Evolutionary conservation across 2,329 filamentous ascomycete species (phyloP).

Genomic region (Fusarium sp.): DNA sequence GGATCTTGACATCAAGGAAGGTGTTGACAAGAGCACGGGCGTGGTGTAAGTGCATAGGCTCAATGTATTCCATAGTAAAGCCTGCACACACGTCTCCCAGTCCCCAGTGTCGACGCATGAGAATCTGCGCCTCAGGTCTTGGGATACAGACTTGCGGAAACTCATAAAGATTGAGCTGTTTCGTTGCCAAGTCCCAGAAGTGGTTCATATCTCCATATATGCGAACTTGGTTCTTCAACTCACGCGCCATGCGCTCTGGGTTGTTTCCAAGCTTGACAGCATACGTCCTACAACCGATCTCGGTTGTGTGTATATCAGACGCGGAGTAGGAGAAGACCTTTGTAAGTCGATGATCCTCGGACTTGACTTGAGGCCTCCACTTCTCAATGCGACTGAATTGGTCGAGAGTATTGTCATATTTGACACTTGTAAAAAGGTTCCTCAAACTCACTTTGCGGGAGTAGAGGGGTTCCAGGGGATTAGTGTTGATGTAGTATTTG

Average conservation of each 20-base stretch:
- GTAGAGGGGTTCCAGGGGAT: not conserved
- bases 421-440: not conserved
- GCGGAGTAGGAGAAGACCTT: not conserved
- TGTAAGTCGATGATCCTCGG: not conserved
- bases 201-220: not conserved
- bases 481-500: constrained; percentile 4
- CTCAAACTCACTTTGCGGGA: not conserved
- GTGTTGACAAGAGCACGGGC: not conserved
- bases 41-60: constrained; percentile 7
- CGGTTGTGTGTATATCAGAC: constrained; percentile 1
- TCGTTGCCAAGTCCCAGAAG: not conserved
- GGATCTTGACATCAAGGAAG: constrained; percentile 3
- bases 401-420: not conserved
- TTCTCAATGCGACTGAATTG: not conserved
- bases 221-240: constrained; percentile 2
- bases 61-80: constrained; percentile 13
- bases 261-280: constrained; percentile 10
- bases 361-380: not conserved
- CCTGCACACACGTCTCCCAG: not conserved
- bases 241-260: not conserved
- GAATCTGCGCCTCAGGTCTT: not conserved
- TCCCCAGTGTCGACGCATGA: not conserved
- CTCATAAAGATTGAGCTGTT: not conserved
- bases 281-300: not conserved
- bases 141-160: constrained; percentile 2